Evolutionary conservation across 2,329 filamentous ascomycete species (phyloP).

Genomic region (Colletotrichum truncatum): DNA sequence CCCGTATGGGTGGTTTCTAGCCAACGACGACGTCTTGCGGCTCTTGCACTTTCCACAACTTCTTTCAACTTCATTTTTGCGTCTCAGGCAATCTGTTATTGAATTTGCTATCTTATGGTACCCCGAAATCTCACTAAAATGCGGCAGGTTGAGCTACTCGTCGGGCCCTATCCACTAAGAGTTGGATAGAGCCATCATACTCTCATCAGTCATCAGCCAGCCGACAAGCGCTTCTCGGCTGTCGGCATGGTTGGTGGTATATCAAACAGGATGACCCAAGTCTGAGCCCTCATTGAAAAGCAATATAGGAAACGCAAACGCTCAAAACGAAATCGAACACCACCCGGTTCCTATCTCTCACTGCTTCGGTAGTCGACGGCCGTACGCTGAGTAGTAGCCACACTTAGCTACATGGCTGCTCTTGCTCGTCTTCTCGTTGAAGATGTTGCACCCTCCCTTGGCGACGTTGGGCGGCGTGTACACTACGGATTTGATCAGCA

Average conservation of each 20-base stretch:
- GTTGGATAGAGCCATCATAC: constrained; percentile 20
- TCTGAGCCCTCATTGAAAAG: neutral
- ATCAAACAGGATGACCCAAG: constrained; percentile 18
- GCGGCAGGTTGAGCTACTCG: constrained; percentile 27
- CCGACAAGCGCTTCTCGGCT: constrained; percentile 21
- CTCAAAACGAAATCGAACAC: neutral
- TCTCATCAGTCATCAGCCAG: constrained; percentile 22
- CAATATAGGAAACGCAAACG: constrained; percentile 1
- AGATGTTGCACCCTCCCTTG: constrained; percentile 82
- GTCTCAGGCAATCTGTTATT: constrained; percentile 8
- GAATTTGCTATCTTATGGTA: constrained; percentile 25
- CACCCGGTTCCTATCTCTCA: constrained; percentile 28
- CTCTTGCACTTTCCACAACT: constrained; percentile 24
- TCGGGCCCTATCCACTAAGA: constrained; percentile 2
- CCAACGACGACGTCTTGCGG: constrained; percentile 24
- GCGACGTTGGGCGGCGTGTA: constrained; percentile 93
- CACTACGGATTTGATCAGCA: constrained; percentile 52
- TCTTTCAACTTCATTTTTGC: neutral
- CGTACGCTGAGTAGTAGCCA: constrained; percentile 75
- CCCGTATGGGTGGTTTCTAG: constrained; percentile 21
- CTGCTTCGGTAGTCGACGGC: constrained; percentile 53
- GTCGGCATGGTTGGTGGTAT: constrained; percentile 4
- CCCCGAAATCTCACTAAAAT: constrained; percentile 13
- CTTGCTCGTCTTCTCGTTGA: constrained; percentile 79
- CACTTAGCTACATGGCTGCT: constrained; percentile 76